Base-by-base conservation (phyloP, 139 green algal genomes). In the Monoraphidium neglectum region DNA sequence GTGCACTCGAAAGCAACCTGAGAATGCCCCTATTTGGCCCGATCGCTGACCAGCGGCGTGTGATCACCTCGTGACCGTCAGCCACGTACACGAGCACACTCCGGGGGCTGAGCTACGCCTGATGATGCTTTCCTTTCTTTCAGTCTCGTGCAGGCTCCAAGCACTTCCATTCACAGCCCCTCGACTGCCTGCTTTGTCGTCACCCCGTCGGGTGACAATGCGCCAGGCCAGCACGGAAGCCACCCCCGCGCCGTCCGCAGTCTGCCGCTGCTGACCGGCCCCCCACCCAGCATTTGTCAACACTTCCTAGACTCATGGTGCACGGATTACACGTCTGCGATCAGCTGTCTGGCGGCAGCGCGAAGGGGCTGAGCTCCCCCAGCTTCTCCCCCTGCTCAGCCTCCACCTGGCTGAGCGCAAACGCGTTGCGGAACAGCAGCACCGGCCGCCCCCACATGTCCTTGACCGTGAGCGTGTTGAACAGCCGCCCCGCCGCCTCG, bases 381-480 rank as follows among this genome's bases (percentile, higher is more conserved):
- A 88, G 77, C 76, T 82, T 82, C 16, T 75, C 63, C 0, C 40
- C 81, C 13, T 79, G 35, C 28, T 90, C 86, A 2, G 54, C 80
- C 2, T 87, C 47, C 4, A 90, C 79, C 78, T 84, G 82, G 1
- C 83, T 70, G 54, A 94, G 78, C 5, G 86, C 88, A 76, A 87
- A 95, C 47, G 90, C 77, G 76, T 95, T 95, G 21, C 80, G 76
- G 80, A 95, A 94, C 40, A 95, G 83, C 72, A 95, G 79, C 75
- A 95, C 90, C 4, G 89, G 90, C 65, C 86, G 68, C 23, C 76
- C 85, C 43, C 84, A 95, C 51, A 79, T 47, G 77, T 95, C 91
- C 75, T 93, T 94, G 18, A 93, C 89, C 1, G 79, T 56, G 6
- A 62, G 62, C 6, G 89, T 87, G 77, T 95, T 95, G 83, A 93